Evolutionary conservation across 78 protist genomes (phyloP).

Genomic region (Planoprotostelium fungivorum): DNA sequence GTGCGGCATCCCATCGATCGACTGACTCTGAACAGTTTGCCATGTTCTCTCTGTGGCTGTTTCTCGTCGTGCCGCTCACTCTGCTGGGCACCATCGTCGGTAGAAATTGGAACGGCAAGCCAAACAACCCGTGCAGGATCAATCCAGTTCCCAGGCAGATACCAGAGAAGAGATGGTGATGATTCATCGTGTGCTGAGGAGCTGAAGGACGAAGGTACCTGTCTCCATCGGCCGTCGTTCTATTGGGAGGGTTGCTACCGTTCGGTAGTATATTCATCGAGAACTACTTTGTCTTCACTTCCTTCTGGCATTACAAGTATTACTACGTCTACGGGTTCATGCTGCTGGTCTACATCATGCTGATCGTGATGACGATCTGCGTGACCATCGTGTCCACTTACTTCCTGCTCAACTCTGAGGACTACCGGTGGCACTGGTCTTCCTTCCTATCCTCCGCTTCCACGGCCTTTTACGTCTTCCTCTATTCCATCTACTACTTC

Average conservation of each 20-base stretch:
- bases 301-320: constrained; percentile 93
- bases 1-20: not conserved
- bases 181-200: not conserved
- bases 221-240: constrained; percentile 7
- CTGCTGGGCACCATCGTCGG: constrained; percentile 81
- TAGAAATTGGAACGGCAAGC: constrained; percentile 32
- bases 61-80: constrained; percentile 76
- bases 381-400: constrained; percentile 62
- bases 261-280: constrained; percentile 91
- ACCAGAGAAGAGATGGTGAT: constrained; percentile 66
- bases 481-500: constrained; percentile 87
- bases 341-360: constrained; percentile 39
- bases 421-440: constrained; percentile 88
- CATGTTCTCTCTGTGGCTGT: constrained; percentile 53
- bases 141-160: constrained; percentile 74
- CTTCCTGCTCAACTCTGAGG: constrained; percentile 85
- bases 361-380: constrained; percentile 76
- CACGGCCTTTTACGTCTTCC: constrained; percentile 71
- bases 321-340: constrained; percentile 87
- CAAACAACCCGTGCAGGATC: constrained; percentile 34
- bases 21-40: not conserved
- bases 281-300: constrained; percentile 88
- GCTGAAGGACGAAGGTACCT: constrained; percentile 35
- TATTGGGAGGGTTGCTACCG: constrained; percentile 83
- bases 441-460: constrained; percentile 64